Base-by-base conservation (phyloP, 1,139 yeast genomes). In the Zygosaccharomyces pseudobailii region DNA sequence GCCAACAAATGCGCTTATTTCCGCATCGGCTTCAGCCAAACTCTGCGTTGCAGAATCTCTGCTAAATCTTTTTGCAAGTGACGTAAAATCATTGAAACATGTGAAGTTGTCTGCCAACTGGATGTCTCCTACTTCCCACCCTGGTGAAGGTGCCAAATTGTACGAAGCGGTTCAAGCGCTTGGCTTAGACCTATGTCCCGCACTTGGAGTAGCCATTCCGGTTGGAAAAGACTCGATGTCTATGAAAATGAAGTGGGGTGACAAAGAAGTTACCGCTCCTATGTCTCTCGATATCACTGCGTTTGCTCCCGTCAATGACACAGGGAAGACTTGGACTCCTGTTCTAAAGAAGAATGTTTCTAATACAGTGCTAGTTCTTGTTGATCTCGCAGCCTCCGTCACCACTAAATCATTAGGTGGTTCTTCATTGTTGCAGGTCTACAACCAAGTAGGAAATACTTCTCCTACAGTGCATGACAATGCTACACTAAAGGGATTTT, bases 151-250 rank as follows among this genome's bases (percentile, higher is more conserved):
- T 49, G 79, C 95, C 39, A 92, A 89, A 56, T 75, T 94, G 55
- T 94, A 92, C 65, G 96, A 90, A 67, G 98, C 97, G 39, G 98
- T 94, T 43, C 92, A 89, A 70, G 97, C 98, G 4, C 83, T 94
- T 62, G 97, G 97, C 57, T 68, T 90, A 64, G 97, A 89, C 57
- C 76, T 94, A 61, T 94, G 98, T 71, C 97, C 98, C 28, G 92
- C 80, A 50, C 77, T 94, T 55, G 97, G 95, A 40, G 72, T 94
- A 54, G 76, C 95, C 22, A 89, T 94, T 50, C 99, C 99, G 13
- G 98, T 94, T 36, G 99, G 99, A 59, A 94, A 94, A 72, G 99
- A 94, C 69, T 90, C 97, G 42, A 89, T 92, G 97, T 90, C 97
- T 25, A 90, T 94, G 98, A 89, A 89, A 72, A 94, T 94, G 98